Conservation (phyloP, 2,329 filamentous ascomycete species). For the Neopestalotiopsis rosae region DNA sequence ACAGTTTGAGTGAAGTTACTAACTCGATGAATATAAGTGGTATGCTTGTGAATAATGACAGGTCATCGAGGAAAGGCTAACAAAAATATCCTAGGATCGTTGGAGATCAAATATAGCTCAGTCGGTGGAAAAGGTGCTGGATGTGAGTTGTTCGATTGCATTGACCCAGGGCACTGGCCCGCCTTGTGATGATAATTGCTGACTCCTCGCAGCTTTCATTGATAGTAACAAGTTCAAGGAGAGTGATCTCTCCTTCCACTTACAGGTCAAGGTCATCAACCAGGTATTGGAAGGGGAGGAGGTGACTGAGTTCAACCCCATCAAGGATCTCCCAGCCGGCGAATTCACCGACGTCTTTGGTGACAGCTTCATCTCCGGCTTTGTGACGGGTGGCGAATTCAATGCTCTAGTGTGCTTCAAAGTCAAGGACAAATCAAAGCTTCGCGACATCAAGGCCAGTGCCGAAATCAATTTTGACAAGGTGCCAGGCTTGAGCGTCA, state of each 20-base stretch:
- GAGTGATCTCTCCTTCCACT: background rate
- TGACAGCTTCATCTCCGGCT: background rate
- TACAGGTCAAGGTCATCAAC: background rate
- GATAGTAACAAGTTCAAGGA: background rate
- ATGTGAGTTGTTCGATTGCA: background rate
- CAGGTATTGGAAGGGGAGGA: background rate
- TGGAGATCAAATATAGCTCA: background rate
- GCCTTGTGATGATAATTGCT: background rate
- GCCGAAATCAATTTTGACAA: background rate
- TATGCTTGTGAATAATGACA: background rate
- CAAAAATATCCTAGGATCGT: background rate
- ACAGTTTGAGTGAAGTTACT: constrained; percentile 1
- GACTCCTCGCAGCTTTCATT: background rate
- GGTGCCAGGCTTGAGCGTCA: background rate
- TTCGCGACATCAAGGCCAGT: background rate
- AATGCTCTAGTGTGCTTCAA: background rate
- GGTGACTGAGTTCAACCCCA: background rate
- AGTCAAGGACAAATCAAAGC: background rate
- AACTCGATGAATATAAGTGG: constrained; percentile 8
- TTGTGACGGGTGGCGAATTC: background rate
- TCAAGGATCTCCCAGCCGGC: background rate
- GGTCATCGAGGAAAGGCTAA: background rate
- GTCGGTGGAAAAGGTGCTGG: background rate
- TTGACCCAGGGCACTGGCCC: background rate
- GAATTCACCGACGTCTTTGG: background rate